phyloP scores from a whole-genome alignment of 2,329 filamentous ascomycete species.

The Talaromyces sp. region DNA sequence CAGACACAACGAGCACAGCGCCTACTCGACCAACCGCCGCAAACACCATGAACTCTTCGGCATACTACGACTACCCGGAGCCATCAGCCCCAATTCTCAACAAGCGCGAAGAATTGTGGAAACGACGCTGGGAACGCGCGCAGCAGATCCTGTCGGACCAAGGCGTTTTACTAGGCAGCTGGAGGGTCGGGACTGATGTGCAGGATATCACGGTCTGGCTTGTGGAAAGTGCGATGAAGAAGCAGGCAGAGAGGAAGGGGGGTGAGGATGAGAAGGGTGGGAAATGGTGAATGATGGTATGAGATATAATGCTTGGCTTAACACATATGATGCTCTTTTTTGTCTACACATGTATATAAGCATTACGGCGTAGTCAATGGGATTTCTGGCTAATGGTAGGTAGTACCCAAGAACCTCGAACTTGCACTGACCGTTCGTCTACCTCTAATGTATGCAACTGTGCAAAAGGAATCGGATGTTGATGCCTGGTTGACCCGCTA shows the following conservation, averaged over 20 bases:
- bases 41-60: neutral
- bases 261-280: neutral
- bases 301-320: neutral
- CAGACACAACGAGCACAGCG: neutral
- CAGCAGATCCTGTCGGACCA: constrained; percentile 40
- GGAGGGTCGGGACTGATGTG: constrained; percentile 46
- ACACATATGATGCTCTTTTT: neutral
- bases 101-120: constrained; percentile 50
- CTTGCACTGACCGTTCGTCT: neutral
- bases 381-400: neutral
- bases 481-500: neutral
- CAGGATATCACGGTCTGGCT: constrained; percentile 44
- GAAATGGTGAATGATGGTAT: neutral
- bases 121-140: constrained; percentile 46
- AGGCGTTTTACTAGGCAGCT: constrained; percentile 44
- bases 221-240: constrained; percentile 39
- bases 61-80: constrained; percentile 22
- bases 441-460: neutral
- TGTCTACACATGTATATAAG: neutral
- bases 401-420: too few relatives aligned
- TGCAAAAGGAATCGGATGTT: too few relatives aligned
- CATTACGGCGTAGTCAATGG: neutral
- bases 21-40: neutral
- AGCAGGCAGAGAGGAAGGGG: constrained; percentile 12
- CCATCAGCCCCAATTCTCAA: constrained; percentile 35